phyloP scores from a whole-genome alignment of 257 asterid species.

The Scutellaria baicalensis region DNA sequence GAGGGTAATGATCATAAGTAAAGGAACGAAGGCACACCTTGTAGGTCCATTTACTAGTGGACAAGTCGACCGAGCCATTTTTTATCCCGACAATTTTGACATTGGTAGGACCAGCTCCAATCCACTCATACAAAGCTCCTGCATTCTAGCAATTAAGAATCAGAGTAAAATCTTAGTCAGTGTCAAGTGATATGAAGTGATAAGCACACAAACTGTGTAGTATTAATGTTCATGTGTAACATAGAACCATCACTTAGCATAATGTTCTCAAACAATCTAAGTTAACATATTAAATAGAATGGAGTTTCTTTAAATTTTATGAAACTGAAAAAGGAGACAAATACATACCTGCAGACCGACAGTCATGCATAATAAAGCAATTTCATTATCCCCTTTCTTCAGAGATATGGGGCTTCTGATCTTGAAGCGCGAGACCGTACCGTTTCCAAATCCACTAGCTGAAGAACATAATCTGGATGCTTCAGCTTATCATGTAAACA shows the following conservation, averaged over 20 bases:
- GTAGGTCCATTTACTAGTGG: constrained; percentile 60
- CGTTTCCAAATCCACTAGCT: constrained; percentile 82
- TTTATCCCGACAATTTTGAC: constrained; percentile 63
- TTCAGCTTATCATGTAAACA: constrained; percentile 6
- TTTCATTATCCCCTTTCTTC: constrained; percentile 64
- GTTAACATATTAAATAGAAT: background rate
- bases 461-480: constrained; percentile 22
- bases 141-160: constrained; percentile 53
- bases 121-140: constrained; percentile 80
- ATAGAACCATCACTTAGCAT: background rate
- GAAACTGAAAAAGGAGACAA: background rate
- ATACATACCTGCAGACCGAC: constrained; percentile 70
- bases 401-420: constrained; percentile 50
- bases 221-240: background rate
- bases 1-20: constrained; percentile 1
- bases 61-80: constrained; percentile 58
- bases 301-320: background rate
- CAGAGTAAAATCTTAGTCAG: background rate
- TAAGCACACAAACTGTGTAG: background rate
- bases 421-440: constrained; percentile 55
- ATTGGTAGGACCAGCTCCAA: constrained; percentile 79
- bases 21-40: constrained; percentile 41
- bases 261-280: background rate
- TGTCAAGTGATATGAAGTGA: background rate
- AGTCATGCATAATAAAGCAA: constrained; percentile 79